Base-by-base conservation (phyloP, 768 basidiomycete species). In the Auriscalpium vulgare region DNA sequence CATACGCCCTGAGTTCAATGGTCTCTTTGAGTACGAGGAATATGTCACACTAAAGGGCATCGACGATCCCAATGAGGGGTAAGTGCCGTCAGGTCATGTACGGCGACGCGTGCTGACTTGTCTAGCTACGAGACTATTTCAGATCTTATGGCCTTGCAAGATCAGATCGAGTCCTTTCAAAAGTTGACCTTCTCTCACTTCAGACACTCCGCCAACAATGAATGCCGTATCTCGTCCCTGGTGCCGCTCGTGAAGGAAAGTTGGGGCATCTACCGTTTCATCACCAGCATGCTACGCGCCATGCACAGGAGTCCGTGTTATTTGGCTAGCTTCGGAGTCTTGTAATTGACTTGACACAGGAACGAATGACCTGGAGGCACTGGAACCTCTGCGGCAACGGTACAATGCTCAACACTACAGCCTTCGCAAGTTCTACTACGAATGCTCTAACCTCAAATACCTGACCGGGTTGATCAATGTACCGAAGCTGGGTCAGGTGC, bases 21-120 rank as follows among this genome's bases (percentile, higher is more conserved):
- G 97, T 23, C 74, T 99, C 7, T 99, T 99, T 67, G 97, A 99
- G 71, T 99, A 99, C 64, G 95, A 98, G 67, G 97, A 99, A 71
- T 99, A 99, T 68, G 84, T 99, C 61, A 92, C 91, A 21, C 74
- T 99, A 66, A 95, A 97, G 71, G 93, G 92, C 21, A 97, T 98
- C 59, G 93, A 97, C 67, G 94, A 99, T 75, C 97, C 97, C 9
- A 97, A 98, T 68, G 95, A 99, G 76, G 97, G 97, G 95, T 97
- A 69, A 59, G 86, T 69, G 7, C 51, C 8, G 21, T 19, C 7
- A 10, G 44, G 35, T 23, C 45, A 29, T 29, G 29, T 29, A 29
- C 29, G 29, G 29, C 29, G 29, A 29, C 29, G 29, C 29, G 29
- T 7, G 29, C 29, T 29, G 29, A 29, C 29, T 29, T 29, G 29